Conservation (phyloP, 2,329 filamentous ascomycete genomes). For the Pseudogymnoascus sp. region DNA sequence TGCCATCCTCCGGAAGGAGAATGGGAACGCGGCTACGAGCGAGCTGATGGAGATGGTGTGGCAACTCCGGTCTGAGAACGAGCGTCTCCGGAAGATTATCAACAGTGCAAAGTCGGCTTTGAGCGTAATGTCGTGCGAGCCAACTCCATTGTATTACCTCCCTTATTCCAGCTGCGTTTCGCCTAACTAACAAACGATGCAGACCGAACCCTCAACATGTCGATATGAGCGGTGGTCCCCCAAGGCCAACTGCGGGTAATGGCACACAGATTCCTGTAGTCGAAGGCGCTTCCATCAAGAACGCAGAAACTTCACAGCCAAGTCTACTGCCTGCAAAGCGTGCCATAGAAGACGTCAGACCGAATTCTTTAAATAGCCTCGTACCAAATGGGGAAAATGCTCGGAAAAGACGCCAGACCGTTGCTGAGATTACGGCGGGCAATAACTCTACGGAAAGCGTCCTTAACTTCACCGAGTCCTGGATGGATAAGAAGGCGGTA, state of each 20-base stretch:
- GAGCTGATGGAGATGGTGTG: conserved; percentile 16
- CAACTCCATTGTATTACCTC: neutral
- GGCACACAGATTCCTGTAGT: neutral
- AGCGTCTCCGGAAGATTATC: conserved; percentile 17
- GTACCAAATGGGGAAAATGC: neutral
- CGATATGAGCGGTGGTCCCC: neutral
- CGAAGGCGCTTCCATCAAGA: neutral
- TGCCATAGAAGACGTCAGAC: neutral
- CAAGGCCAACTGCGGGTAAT: neutral
- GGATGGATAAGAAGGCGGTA: neutral
- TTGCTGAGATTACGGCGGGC: neutral
- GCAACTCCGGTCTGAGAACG: conserved; percentile 15
- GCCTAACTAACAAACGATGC: neutral
- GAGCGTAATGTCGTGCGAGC: conserved; percentile 1
- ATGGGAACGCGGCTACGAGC: conserved; percentile 13
- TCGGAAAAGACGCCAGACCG: neutral
- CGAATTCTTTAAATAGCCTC: neutral
- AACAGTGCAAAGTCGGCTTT: conserved; percentile 15
- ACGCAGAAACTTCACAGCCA: neutral
- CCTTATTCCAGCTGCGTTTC: neutral
- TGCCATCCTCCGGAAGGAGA: conserved; percentile 15
- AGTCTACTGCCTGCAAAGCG: neutral
- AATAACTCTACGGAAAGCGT: neutral
- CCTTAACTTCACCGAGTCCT: neutral
- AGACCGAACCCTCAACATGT: neutral